Base-by-base conservation (phyloP, 495 filamentous ascomycete species). In the Aspergillus baeticus region DNA sequence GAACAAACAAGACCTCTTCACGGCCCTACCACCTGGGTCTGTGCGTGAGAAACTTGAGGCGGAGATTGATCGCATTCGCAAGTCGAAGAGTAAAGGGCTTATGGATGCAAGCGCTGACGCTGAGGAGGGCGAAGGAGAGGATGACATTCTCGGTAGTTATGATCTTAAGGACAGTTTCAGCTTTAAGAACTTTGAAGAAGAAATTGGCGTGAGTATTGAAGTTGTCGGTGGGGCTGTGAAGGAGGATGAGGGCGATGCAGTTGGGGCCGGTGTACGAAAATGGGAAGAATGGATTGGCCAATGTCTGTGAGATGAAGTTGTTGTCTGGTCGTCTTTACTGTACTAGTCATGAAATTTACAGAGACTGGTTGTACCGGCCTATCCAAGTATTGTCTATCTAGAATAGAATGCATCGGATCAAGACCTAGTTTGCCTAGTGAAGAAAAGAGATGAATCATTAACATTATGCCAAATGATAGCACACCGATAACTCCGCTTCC, bases 1-100 rank as follows among this genome's bases (percentile, higher is more conserved):
- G 35, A 98, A 98, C 68, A 98, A 98, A 77, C 78, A 92, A 47
- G 94, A 98, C 69, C 75, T 98, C 11, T 98, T 98, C 68, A 98
- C 94, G 0, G 92, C 94, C 10, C 73, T 96, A 43, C 94, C 94
- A 0, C 84, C 90, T 1, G 77, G 81, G 2, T 78, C 96, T 31
- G 91, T 97, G 21, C 85, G 83, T 65, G 81, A 77, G 52, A 81
- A 80, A 44, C 73, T 98, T 10, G 93, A 98, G 68, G 76, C 77
- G 20, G 95, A 97, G 70, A 86, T 98, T 58, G 84, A 87, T 14
- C 80, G 87, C 51, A 86, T 97, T 59, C 80, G 95, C 23, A 81
- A 81, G 61, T 87, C 88, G 15, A 86, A 85, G 63, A 87, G 83
- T 38, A 92, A 89, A 67, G 91, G 92, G 0, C 69, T 98, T 43